Base-by-base conservation (phyloP, 306 rosid species). In the Medicago ruthenica region DNA sequence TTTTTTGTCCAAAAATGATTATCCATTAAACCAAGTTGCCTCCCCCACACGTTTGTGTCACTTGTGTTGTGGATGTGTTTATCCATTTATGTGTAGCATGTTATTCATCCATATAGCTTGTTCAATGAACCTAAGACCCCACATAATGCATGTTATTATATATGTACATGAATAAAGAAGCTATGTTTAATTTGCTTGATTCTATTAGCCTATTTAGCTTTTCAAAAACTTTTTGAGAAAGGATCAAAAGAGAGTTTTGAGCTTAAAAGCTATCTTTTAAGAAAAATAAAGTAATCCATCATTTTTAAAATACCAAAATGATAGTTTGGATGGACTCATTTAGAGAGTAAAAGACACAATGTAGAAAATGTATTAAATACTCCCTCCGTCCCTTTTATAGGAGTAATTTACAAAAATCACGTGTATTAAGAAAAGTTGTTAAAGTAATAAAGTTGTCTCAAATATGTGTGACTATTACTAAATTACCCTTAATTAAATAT, bases 21-120 rank as follows among this genome's bases (percentile, higher is more conserved):
- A 88, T 91, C 97, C 96, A 80, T 81, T 79, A 72, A 79, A 81
- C 71, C 89, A 84, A 86, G 82, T 81, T 81, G 84, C 85, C 75
- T 60, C 54, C 51, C 47, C 41, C 79, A 60, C 47, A 60, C 47
- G 76, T 81, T 53, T 55, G 54, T 31, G 34, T 79, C 80, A 62
- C 73, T 37, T 42, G 17, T 67, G 31, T 64, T 39, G 54, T 67
- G 54, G 70, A 21, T 53, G 51, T 68, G 70, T 57, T 41, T 76
- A 51, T 72, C 51, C 20, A 65, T 75, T 51, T 67, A 67, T 71
- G 55, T 57, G 67, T 70, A 74, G n/a, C 83, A 81, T 67, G 71
- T 67, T 63, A 37, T 77, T 27, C 85, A 27, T 74, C 74, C 78
- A 31, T 58, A 67, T 58, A 48, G 37, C 59, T 58, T 76, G 53